A percentile compares a stretch with the other conserved stretches of the same genome.
These are phyloP conservation scores for Chaetomium fimeti DNA, from an alignment of 495 filamentous ascomycete genomes.

Conservation along the genomic window DNA sequence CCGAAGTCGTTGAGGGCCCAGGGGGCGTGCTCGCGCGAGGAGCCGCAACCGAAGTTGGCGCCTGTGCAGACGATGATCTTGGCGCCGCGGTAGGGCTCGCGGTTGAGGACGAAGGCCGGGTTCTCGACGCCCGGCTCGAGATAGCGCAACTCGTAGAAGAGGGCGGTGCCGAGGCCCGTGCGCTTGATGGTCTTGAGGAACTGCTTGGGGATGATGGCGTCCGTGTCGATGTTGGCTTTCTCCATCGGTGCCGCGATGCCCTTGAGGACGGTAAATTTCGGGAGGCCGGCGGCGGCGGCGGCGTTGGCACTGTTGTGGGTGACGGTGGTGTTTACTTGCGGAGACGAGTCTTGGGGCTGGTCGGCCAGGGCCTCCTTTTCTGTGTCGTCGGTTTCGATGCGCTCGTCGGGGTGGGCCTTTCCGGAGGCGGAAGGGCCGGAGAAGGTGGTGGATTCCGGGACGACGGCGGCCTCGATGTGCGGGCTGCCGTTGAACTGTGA, in stretches of 20 bases:
- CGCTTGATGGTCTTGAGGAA: slow-evolving; percentile 99
- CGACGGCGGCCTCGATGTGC: slow-evolving; percentile 33
- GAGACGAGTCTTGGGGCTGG: slow-evolving; percentile 66
- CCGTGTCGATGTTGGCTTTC: slow-evolving; percentile 88
- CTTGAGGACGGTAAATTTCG: slow-evolving; percentile 76
- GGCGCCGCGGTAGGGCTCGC: slow-evolving; percentile 76
- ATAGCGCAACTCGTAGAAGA: slow-evolving; percentile 83
- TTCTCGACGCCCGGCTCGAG: slow-evolving; percentile 69
- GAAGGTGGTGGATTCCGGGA: slow-evolving; percentile 26
- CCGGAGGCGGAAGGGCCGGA: slow-evolving; percentile 8
- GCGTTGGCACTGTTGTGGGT: slow-evolving; percentile 49
- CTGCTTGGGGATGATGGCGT: slow-evolving; percentile 98
- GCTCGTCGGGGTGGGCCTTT: slow-evolving; percentile 67
- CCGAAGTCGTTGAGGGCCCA: slow-evolving; percentile 98
- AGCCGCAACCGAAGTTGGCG: slow-evolving; percentile 93
- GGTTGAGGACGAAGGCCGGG: slow-evolving; percentile 83
- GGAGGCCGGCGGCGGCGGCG: slow-evolving; percentile 53
- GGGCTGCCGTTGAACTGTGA: slow-evolving; percentile 58
- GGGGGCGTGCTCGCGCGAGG: slow-evolving; percentile 90
- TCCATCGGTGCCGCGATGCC: slow-evolving; percentile 89
- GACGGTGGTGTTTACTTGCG: slow-evolving; percentile 58
- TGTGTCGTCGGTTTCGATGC: slow-evolving; percentile 67
- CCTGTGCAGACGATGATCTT: slow-evolving; percentile 95
- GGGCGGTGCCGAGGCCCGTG: slow-evolving; percentile 82
- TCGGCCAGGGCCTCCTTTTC: slow-evolving; percentile 74